Evolutionary conservation across 1,284 basidiomycete species (phyloP), one percentile per base, ranked within the genome.

Genomic region (Singerocomus inundabilis): DNA sequence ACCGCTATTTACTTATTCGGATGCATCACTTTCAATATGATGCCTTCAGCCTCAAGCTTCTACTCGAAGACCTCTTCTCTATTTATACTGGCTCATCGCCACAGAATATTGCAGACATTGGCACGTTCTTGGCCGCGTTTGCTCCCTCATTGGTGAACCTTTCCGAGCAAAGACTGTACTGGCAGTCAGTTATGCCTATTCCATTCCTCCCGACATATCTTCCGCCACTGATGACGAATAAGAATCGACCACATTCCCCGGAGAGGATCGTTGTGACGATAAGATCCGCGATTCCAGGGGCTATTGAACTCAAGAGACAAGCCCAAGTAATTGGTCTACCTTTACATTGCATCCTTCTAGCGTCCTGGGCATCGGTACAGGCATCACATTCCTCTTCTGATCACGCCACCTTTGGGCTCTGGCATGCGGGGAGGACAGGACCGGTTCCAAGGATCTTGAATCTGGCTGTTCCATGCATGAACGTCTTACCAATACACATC

Each of bases 11-110:
- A n/a, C 51, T 77, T 21, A 48, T 79, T 26, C 70, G 74, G 46
- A 62, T 79, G 44, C 74, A 79, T 50, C 77, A 79, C 55, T 75
- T 76, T 59, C 76, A 78, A 59, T 79, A 79, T 54, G 77, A 79
- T 44, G 77, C 75, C 5, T 73, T 75, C 73, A 77, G 75, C 57
- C 60, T 79, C 31, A 67, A 60, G 28, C 60, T 79, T n/a, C 57
- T 79, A 16, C 50, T 73, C 4, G 63, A 72, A 44, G 75, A 79
- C 49, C 64, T 79, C 11, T 56, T 62, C 21, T 58, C 59, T 12
- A 36, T 76, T 13, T 79, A 76, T 55, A 46, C 54, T 2, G 68
- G 63, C 6, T 49, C 57, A 13, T 48, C 54, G 4, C 64, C 64
- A 10, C 51, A 46, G 24, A 64, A 61, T 45, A 63, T 62, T 6